phyloP scores from a whole-genome alignment of 495 filamentous ascomycete species.

The Bacidia rubella region DNA sequence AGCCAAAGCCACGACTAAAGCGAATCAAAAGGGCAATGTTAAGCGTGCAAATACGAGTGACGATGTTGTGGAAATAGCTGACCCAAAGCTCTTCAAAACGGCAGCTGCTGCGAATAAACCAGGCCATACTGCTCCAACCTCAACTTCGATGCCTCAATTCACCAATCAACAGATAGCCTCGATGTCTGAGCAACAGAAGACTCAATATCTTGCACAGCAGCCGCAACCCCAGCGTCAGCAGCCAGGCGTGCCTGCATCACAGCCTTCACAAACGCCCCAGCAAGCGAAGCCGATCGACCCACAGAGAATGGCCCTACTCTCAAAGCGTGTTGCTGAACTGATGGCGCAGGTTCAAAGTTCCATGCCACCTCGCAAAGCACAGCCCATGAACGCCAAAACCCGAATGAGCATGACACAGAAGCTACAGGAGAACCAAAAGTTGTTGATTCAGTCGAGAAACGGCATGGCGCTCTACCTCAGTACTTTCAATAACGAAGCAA shows the following conservation, averaged over 20 bases:
- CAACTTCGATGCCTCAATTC: neutral
- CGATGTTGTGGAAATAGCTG: slow-evolving; percentile 44
- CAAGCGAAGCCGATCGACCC: slow-evolving; percentile 9
- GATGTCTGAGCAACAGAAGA: slow-evolving; percentile 10
- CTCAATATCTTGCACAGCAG: slow-evolving; percentile 5
- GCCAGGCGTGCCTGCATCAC: slow-evolving; percentile 2
- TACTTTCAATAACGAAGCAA: slow-evolving; percentile 29
- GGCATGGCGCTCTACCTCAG: slow-evolving; percentile 30
- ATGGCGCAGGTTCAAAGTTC: slow-evolving; percentile 29
- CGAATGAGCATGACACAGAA: slow-evolving; percentile 35
- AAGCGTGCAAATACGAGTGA: slow-evolving; percentile 50
- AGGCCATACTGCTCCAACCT: slow-evolving; percentile 3
- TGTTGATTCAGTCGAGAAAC: slow-evolving; percentile 1
- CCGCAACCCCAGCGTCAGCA: slow-evolving; percentile 18
- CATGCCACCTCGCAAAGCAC: slow-evolving; percentile 20
- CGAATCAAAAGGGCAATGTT: slow-evolving; percentile 5
- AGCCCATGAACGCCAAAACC: slow-evolving; percentile 29
- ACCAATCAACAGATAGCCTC: slow-evolving; percentile 7
- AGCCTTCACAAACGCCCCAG: slow-evolving; percentile 20
- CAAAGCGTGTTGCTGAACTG: slow-evolving; percentile 21
- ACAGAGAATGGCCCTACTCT: neutral
- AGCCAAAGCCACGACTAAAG: neutral
- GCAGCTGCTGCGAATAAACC: slow-evolving; percentile 17
- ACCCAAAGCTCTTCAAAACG: slow-evolving; percentile 25
- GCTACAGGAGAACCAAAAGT: slow-evolving; percentile 22